These are phyloP conservation scores for Juncus effusus DNA, from an alignment of 176 grass and related monocot species.

Conservation along the genomic window DNA sequence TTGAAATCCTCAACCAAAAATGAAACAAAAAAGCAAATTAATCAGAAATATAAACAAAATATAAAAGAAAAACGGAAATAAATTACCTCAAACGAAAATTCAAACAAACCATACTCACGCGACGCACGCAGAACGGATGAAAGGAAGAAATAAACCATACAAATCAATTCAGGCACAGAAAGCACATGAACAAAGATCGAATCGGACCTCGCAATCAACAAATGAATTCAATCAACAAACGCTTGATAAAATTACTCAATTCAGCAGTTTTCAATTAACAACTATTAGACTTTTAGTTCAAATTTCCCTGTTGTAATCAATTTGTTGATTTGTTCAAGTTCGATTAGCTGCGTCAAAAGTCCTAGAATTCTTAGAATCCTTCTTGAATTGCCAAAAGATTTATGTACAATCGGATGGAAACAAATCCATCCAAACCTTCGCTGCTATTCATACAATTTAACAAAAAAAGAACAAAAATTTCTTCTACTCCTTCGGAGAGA, in stretches of 20 bases:
- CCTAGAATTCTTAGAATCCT: conserved; percentile 23
- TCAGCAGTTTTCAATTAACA: too few relatives aligned
- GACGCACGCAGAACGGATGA: background rate
- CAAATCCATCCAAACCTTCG: conserved; percentile 13
- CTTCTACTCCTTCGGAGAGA: conserved; percentile 2
- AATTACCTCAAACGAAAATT: background rate
- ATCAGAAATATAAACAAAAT: background rate
- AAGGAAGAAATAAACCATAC: background rate
- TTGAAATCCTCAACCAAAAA: background rate
- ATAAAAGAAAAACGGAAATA: background rate
- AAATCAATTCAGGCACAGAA: too few relatives aligned
- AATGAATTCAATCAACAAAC: conserved; percentile 1
- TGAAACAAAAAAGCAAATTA: conserved; percentile 4
- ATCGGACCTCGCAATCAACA: background rate
- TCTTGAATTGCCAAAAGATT: conserved; percentile 23
- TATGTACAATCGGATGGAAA: conserved; percentile 33
- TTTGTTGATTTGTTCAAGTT: conserved; percentile 15
- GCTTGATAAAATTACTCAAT: conserved; percentile 1
- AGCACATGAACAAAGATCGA: background rate
- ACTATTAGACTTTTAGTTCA: too few relatives aligned
- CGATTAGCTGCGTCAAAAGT: background rate
- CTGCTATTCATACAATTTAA: conserved; percentile 20
- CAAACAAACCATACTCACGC: background rate
- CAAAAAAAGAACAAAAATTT: conserved; percentile 1
- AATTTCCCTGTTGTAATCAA: too few relatives aligned